Base-by-base conservation (phyloP, 441 rosid species). In the Jatropha multifida region DNA sequence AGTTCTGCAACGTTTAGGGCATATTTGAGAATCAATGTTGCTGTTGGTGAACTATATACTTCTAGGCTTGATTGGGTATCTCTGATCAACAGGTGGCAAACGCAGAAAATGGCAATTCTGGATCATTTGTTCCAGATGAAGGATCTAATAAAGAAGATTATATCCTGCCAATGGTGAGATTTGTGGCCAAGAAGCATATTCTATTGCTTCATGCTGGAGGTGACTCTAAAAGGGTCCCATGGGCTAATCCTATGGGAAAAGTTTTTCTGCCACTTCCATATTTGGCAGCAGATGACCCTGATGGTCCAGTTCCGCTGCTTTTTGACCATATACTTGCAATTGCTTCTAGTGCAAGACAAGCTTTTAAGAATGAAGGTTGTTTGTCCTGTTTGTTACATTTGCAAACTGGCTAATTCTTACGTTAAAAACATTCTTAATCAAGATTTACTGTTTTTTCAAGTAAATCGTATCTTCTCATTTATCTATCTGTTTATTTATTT, bases 181-280 rank as follows among this genome's bases (percentile, higher is more conserved):
- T 87, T 73, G 41, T 95, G 75, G 86, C 85, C 78, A 83, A 84
- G 66, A 92, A 87, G 82, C 97, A 92, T 85, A 89, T 95, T 69
- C 78, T 95, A 65, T 81, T 95, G 88, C 95, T 93, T 85, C 99
- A 93, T 86, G 99, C 99, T 75, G 99, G 98, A 77, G 99, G 99
- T 72, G 98, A 95, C 85, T 95, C 99, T 64, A 95, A 95, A 86
- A 87, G 99, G 78, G 97, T 95, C 7, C 98, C 99, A 0, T 95
- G 98, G 99, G 98, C 98, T 7, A 95, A 95, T 78, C 99, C 98
- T 72, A 93, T 95, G 99, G 99, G 97, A 62, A 95, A 95, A 80
- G 94, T 93, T 37, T 95, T 93, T 84, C 82, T 93, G 48, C 98
- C 99, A 14, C 97, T 95, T 68, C 99, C 99, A 20, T 95, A 80